Conservation (phyloP, 208 protist genomes). For the Wallacemonas sp. region DNA sequence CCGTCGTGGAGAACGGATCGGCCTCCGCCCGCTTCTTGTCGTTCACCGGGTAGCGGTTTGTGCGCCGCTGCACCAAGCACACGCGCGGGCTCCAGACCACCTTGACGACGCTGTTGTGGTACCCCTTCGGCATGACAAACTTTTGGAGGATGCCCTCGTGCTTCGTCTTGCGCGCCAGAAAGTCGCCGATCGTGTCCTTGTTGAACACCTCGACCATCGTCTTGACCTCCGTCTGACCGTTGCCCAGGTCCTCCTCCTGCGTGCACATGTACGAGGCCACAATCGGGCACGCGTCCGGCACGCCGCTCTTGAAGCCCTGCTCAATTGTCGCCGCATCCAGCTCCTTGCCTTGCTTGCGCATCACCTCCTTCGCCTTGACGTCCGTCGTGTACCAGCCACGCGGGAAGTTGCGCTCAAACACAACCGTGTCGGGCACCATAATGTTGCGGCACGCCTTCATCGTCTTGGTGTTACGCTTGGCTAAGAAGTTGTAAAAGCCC, state of each 20-base stretch:
- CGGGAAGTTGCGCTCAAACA: constrained; percentile 92
- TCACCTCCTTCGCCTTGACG: constrained; percentile 78
- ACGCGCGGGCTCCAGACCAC: constrained; percentile 86
- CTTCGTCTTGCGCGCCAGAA: constrained; percentile 81
- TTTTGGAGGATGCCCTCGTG: constrained; percentile 85
- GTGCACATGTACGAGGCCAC: constrained; percentile 77
- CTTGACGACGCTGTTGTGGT: constrained; percentile 84
- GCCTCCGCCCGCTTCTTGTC: constrained; percentile 68
- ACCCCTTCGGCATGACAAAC: constrained; percentile 86
- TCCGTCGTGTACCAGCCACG: constrained; percentile 89
- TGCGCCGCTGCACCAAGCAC: constrained; percentile 84
- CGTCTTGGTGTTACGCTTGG: constrained; percentile 83
- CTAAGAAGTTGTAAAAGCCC: constrained; percentile 81
- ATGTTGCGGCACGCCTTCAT: constrained; percentile 83
- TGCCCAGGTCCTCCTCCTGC: constrained; percentile 42
- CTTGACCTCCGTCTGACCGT: constrained; percentile 48
- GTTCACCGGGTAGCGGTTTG: constrained; percentile 75
- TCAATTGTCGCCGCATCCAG: constrained; percentile 85
- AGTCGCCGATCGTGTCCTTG: constrained; percentile 72
- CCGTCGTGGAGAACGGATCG: constrained; percentile 69
- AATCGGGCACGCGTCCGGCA: constrained; percentile 56
- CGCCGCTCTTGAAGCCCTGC: constrained; percentile 52
- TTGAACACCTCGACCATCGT: constrained; percentile 88
- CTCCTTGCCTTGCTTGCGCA: constrained; percentile 86
- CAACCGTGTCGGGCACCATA: constrained; percentile 83